Base-by-base conservation (phyloP, 2,329 filamentous ascomycete genomes). In the Leptodontidium sp. region DNA sequence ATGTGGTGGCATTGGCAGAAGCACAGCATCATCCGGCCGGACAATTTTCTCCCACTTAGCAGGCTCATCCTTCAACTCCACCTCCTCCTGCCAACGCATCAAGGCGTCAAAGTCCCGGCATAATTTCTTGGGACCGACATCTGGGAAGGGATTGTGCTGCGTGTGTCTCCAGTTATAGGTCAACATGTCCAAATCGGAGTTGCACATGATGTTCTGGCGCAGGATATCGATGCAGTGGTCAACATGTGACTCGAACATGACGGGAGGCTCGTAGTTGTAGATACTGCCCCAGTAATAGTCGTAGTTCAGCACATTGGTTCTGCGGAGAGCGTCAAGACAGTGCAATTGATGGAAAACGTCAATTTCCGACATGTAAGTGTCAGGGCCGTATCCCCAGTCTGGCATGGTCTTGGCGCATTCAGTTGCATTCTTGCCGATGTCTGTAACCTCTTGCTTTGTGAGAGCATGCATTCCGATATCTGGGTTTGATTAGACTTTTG, bases 31-130 rank as follows among this genome's bases (percentile, higher is more conserved):
- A 29, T 12, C 49, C 21, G 49, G 49, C 11, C 49, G 5, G 49
- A 52, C 49, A 14, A 52, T 52, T 52, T 52, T 52, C 49, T 52
- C 49, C 49, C 49, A 52, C 49, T 52, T 52, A 9, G 49, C 49
- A 4, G 49, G 49, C 11, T 52, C 49, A 29, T 52, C 49, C 11
- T 52, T 52, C 24, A 52, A 52, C 63, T 52, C 49, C 21, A 52
- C 49, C 24, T 52, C 49, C 24, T 52, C 49, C 24, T 52, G 57
- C 57, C 64, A 66, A 9, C 61, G 86, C 21, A 61, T 14, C 35
- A 66, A 53, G 1, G 32, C 32, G 4, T 66, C 55, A 35, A 66
- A 66, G 11, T 66, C 64, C 14, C 43, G 47, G 32, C 64, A 66
- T 21, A 61, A 49, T 35, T 53, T 32, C 17, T 66, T 59, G 7